These are phyloP conservation scores for Trichoderma gamsii DNA, from an alignment of 495 filamentous ascomycete species.

Conservation along the genomic window DNA sequence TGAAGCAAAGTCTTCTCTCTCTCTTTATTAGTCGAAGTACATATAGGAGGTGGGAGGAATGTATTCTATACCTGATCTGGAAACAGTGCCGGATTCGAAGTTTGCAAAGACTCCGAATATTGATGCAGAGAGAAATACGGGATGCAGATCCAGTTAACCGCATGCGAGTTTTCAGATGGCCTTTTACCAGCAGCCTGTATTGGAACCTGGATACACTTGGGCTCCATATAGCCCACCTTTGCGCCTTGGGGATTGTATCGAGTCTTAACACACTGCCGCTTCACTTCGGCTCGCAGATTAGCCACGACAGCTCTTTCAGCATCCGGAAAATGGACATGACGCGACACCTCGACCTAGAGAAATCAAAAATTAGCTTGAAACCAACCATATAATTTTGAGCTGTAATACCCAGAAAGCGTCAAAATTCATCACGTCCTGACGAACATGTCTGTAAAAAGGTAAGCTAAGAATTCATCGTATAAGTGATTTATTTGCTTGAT, in stretches of 20 bases:
- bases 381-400: not conserved
- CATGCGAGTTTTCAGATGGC: slow-evolving; percentile 19
- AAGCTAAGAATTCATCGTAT: not conserved
- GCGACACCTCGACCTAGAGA: slow-evolving; percentile 22
- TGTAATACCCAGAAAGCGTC: slow-evolving; percentile 22
- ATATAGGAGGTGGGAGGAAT: too few relatives aligned
- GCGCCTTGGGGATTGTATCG: slow-evolving; percentile 20
- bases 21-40: too few relatives aligned
- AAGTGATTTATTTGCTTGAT: not conserved
- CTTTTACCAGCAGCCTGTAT: slow-evolving; percentile 18
- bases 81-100: slow-evolving; percentile 21
- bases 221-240: slow-evolving; percentile 25
- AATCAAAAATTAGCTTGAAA: not conserved
- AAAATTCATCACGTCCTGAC: slow-evolving; percentile 27
- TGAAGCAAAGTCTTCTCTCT: slow-evolving; percentile 24
- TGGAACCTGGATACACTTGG: slow-evolving; percentile 20
- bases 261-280: slow-evolving; percentile 23
- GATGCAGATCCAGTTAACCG: slow-evolving; percentile 25
- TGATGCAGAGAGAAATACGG: slow-evolving; percentile 31
- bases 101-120: slow-evolving; percentile 22
- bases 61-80: slow-evolving; percentile 17
- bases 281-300: slow-evolving; percentile 23
- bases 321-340: slow-evolving; percentile 22
- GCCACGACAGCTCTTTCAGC: slow-evolving; percentile 23
- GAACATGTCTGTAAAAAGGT: slow-evolving; percentile 21